phyloP scores from a whole-genome alignment of 768 basidiomycete genomes.

The Clavulina sp. region DNA sequence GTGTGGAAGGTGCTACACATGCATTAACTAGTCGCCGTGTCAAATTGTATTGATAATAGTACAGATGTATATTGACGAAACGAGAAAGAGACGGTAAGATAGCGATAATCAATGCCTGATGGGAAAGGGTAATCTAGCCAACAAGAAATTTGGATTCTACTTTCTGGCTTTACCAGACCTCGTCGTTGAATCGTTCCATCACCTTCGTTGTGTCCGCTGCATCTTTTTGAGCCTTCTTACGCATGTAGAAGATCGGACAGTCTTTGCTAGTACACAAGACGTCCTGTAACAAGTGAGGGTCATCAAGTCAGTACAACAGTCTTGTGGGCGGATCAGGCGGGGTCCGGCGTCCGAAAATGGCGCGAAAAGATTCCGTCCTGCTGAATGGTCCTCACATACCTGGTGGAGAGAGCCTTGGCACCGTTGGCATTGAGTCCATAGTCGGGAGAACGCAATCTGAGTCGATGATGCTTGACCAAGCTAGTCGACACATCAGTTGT shows the following conservation, averaged over 20 bases:
- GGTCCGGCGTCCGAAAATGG: no score
- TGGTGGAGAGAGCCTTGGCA: conserved; percentile 98
- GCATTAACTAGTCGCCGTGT: no score
- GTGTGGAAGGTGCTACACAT: no score
- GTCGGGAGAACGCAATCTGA: conserved; percentile 80
- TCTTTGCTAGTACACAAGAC: conserved; percentile 93
- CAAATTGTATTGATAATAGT: no score
- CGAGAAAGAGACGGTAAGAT: no score
- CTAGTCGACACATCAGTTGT: conserved; percentile 5
- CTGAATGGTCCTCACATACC: conserved; percentile 13
- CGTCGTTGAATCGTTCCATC: conserved; percentile 69
- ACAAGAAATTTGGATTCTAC: background rate
- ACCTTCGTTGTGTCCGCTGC: conserved; percentile 69
- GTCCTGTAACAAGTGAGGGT: conserved; percentile 37
- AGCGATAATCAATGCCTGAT: no score
- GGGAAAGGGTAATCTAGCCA: no score
- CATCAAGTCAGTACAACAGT: no score
- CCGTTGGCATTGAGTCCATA: conserved; percentile 98
- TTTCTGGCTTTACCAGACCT: conserved; percentile 35
- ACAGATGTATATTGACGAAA: no score
- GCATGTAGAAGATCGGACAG: conserved; percentile 97
- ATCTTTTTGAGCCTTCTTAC: conserved; percentile 97
- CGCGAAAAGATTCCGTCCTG: no score
- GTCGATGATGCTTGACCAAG: conserved; percentile 46
- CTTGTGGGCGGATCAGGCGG: no score